Base-by-base conservation (phyloP, 2,329 filamentous ascomycete genomes). In the Penicillium hesseltinei region DNA sequence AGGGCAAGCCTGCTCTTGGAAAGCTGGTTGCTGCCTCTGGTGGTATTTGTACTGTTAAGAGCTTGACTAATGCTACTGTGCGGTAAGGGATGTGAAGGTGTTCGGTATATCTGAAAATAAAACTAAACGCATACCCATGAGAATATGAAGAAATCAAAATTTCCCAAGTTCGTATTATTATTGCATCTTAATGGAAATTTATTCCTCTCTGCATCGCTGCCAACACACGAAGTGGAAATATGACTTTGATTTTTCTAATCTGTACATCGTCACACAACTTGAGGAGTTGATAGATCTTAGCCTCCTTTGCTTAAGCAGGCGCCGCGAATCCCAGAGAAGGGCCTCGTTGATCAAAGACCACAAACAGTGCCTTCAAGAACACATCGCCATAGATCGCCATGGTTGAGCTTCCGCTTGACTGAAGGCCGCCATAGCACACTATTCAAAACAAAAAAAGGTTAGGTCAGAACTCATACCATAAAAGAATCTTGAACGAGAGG, bases 41-140 rank as follows among this genome's bases (percentile, higher is more conserved):
- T 49, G 91, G 90, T 44, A 77, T 89, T 46, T 97, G 94, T 80
- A 93, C 84, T 44, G 92, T 97, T 60, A 85, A 88, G 76, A 90
- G 82, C 58, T 80, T 99, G 71, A 88, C 88, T 78, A 88, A 86
- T 39, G 94, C 90, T 62, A 85, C 87, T 63, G 91, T 97, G 62
- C 85, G 92, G 82, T 97, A 89, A 68, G 64, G 40, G 42, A n/a
- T 52, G 56, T 39, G 33, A 54, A 51, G 61, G 40, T 40, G 33
- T 51, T 38, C 47, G 42, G 48, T 50, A 33, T 45, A 39, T 21
- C 45, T 54, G 50, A 56, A 49, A 64, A 64, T 60, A 62, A 56
- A 59, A 47, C 48, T 31, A 51, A 46, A 61, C 58, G 59, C 59
- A 63, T 62, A 67, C 57, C 50, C 55, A 67, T 51, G 58, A 64